phyloP scores from a whole-genome alignment of 306 rosid species.

The Quercus mongolica region DNA sequence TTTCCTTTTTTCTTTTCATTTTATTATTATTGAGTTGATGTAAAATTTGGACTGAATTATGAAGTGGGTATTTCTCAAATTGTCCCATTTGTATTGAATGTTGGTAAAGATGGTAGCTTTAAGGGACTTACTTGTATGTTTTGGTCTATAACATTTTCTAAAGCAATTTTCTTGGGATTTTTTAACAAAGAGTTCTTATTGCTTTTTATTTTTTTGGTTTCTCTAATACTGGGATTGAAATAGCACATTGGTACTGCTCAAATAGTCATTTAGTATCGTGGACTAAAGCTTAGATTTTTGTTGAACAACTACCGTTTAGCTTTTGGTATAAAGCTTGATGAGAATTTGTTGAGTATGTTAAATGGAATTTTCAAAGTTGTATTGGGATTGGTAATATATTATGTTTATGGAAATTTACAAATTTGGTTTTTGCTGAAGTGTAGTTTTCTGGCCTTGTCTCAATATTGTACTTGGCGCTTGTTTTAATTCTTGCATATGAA shows the following conservation, averaged over 20 bases:
- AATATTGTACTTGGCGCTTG: too few relatives aligned
- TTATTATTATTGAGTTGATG: not conserved
- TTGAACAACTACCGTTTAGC: not conserved
- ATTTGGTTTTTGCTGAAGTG: not conserved
- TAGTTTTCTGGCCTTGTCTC: not conserved
- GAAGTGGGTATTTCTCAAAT: not conserved
- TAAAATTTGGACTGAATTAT: constrained; percentile 2
- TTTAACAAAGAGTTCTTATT: not conserved
- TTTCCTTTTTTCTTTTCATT: not conserved
- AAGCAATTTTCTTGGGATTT: not conserved
- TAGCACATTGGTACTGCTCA: not conserved
- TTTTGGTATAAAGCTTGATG: not conserved
- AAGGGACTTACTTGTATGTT: not conserved
- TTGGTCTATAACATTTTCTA: not conserved
- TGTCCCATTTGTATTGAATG: not conserved
- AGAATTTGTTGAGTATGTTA: not conserved
- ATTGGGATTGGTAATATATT: not conserved
- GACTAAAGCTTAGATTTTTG: not conserved
- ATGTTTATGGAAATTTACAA: not conserved
- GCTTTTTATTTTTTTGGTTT: not conserved
- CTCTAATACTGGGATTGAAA: not conserved
- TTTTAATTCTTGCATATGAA: not conserved
- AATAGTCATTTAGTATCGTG: not conserved
- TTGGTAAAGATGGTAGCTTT: not conserved
- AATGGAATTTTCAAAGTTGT: not conserved